These are phyloP conservation scores for Adansonia gregorii DNA, from an alignment of 441 rosid species.

Conservation along the genomic window DNA sequence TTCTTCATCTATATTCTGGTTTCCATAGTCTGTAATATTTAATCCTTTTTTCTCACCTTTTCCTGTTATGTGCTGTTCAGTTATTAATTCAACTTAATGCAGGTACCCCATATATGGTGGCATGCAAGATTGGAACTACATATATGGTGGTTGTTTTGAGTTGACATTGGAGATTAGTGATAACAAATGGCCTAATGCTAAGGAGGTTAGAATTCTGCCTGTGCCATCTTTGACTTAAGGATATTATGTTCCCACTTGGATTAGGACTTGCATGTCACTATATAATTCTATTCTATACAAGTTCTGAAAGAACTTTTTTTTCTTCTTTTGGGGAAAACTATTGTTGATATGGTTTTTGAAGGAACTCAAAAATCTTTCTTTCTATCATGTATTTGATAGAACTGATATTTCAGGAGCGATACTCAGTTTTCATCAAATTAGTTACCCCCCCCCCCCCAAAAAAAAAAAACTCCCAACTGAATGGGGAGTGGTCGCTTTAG, in stretches of 20 bases:
- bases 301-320: background rate
- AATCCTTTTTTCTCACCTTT: background rate
- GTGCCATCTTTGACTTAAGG: background rate
- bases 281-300: conserved; percentile 2
- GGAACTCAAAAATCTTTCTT: background rate
- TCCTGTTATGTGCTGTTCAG: conserved; percentile 14
- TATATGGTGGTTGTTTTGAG: conserved; percentile 92
- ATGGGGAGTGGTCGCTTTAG: background rate
- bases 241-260: background rate
- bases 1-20: conserved; percentile 9
- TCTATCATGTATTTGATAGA: background rate
- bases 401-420: background rate
- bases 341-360: background rate
- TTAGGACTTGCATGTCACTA: background rate
- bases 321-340: background rate
- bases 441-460: background rate
- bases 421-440: background rate
- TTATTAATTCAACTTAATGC: conserved; percentile 31
- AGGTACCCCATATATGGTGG: conserved; percentile 99
- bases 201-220: conserved; percentile 62
- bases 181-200: conserved; percentile 86
- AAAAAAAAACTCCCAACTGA: background rate
- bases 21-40: background rate
- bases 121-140: conserved; percentile 99
- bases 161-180: conserved; percentile 93